Evolutionary conservation across 108 stramenopile species (phyloP), one percentile per base, ranked within the genome.

Genomic region (Cyclotella distinguenda): DNA sequence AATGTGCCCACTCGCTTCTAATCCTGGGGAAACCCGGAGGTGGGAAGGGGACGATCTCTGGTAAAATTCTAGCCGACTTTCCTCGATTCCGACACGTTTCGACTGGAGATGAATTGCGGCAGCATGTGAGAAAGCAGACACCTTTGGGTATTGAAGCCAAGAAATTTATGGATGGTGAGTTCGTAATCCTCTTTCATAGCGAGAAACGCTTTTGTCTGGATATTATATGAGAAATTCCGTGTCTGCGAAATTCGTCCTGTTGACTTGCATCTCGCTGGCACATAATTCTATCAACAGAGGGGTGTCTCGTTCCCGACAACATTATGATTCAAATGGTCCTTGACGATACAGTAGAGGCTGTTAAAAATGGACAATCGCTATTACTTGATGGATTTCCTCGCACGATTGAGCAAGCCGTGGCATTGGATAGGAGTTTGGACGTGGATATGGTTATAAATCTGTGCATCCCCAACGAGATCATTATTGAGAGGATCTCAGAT

Each of bases 381-480:
- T 80, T 98, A 25, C 72, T 98, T 48, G 97, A 98, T 74, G 97
- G 97, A 25, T 98, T 98, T 76, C 97, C 97, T 11, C 78, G 97
- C 32, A 96, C 94, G 11, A 65, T 95, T 23, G 72, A 79, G n/a
- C 99, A 99, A 80, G 97, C 98, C n/a, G 34, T 74, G 44, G 89
- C 93, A 33, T 76, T 99, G 19, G 95, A 95, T 61, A 68, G 85
- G 35, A 71, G 75, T 32, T 69, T 96, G 27, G 72, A 84, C 50
- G 86, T 99, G 6, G 95, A 96, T 70, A 40, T 89, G 39, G 97
- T 97, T 10, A 82, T 99, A 36, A 90, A 95, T 78, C 77, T 99
- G 16, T 94, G 96, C 74, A 82, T 99, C 61, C 97, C 97, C 0
- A 89, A 87, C 25, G 87, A 95, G 39, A 89, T 85, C 15, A 98